Conservation (phyloP, 1,139 yeast genomes). For the Diutina pseudorugosa region DNA sequence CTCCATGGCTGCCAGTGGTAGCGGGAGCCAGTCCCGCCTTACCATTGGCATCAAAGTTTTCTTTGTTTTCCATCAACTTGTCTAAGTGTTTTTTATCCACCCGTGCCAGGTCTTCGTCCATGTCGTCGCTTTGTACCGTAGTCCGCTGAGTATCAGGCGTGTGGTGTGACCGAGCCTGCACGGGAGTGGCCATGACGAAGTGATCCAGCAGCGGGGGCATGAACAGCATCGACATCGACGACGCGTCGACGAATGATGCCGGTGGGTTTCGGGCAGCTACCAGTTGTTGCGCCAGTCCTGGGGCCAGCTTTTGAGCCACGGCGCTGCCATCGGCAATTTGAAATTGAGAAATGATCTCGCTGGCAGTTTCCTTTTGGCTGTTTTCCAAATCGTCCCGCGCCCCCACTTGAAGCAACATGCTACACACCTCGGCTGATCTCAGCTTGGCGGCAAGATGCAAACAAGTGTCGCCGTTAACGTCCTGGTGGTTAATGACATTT, state of each 20-base stretch:
- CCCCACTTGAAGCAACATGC: neutral
- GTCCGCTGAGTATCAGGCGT: conserved; percentile 30
- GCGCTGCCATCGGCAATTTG: conserved; percentile 7
- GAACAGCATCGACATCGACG: neutral
- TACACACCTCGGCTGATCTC: neutral
- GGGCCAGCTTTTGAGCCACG: neutral
- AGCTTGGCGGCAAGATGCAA: conserved; percentile 42
- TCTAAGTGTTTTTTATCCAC: conserved; percentile 24
- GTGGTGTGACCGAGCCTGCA: neutral
- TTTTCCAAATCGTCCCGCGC: conserved; percentile 3
- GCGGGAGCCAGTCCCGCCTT: neutral
- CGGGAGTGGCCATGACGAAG: neutral
- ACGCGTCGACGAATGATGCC: neutral
- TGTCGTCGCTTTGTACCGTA: conserved; percentile 31
- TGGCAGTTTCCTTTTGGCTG: conserved; percentile 15
- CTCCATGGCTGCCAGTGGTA: neutral
- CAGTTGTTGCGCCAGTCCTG: neutral
- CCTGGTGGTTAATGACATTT: conserved; percentile 58
- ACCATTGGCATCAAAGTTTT: conserved; percentile 18
- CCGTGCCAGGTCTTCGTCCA: conserved; percentile 14
- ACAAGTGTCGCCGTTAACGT: conserved; percentile 57
- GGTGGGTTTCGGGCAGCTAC: neutral
- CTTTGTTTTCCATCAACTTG: conserved; percentile 26
- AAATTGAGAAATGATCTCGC: conserved; percentile 13
- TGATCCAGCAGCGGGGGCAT: neutral